Conservation (phyloP, 495 filamentous ascomycete genomes). For the Polyplosphaeria fusca region DNA sequence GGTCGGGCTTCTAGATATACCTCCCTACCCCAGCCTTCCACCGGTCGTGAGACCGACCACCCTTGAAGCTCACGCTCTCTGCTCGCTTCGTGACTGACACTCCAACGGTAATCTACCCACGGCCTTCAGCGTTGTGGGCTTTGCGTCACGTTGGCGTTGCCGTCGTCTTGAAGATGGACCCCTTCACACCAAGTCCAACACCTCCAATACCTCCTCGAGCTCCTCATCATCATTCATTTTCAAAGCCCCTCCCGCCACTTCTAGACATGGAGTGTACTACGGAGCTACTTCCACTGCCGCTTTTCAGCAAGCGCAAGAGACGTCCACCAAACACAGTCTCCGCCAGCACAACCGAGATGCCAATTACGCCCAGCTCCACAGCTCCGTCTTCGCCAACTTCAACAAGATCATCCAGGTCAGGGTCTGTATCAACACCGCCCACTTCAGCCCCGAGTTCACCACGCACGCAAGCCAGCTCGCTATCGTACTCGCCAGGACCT, state of each 20-base stretch:
- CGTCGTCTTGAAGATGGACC: not conserved
- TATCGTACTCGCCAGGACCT: not conserved
- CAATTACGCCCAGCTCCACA: not conserved
- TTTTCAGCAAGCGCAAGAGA: constrained; percentile 1
- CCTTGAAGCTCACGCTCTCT: not conserved
- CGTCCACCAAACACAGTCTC: not conserved
- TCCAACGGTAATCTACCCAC: not conserved
- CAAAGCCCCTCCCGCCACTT: not conserved
- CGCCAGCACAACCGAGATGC: not conserved
- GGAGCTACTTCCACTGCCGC: constrained; percentile 7
- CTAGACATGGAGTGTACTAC: not conserved
- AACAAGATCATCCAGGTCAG: not conserved
- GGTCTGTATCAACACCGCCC: constrained; percentile 2
- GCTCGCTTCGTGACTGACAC: not conserved
- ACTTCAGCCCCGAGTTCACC: constrained; percentile 13
- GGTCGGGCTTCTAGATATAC: not conserved
- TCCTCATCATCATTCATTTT: not conserved
- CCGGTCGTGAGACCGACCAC: not conserved
- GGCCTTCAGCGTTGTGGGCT: not conserved
- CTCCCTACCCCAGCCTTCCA: not conserved
- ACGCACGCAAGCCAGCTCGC: not conserved
- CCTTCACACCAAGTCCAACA: constrained; percentile 4
- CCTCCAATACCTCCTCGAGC: not conserved
- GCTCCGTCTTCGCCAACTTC: not conserved
- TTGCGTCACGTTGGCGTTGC: not conserved